Percentiles rank a stretch among this genome's conserved stretches.
Evolutionary conservation across 768 basidiomycete species (phyloP).

Genomic region (Chlorophyllum brunneum): DNA sequence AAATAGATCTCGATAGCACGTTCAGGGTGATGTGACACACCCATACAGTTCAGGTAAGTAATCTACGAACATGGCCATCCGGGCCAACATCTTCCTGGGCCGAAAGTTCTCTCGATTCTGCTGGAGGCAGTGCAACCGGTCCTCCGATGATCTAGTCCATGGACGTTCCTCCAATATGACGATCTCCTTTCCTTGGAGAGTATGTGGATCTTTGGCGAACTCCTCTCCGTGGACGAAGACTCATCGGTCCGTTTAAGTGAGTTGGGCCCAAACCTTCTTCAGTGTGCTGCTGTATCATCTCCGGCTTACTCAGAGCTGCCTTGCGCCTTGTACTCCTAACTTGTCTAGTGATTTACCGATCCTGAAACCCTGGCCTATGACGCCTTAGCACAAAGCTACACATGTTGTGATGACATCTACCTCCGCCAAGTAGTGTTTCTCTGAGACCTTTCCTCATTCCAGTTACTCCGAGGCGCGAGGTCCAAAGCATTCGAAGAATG

Average conservation of each 20-base stretch:
- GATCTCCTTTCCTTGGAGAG: conserved; percentile 9
- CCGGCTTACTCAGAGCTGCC: conserved; percentile 6
- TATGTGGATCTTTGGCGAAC: conserved; percentile 1
- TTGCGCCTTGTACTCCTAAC: not conserved
- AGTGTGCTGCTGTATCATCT: conserved; percentile 5
- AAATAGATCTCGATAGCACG: conserved; percentile 9
- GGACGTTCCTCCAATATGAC: conserved; percentile 8
- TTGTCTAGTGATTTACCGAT: conserved; percentile 8
- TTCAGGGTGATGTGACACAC: conserved; percentile 9
- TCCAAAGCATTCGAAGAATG: not conserved
- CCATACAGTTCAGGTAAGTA: conserved; percentile 9
- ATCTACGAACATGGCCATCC: conserved; percentile 5
- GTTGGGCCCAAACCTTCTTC: conserved; percentile 11
- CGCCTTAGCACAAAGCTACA: not conserved
- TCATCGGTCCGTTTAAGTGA: conserved; percentile 10
- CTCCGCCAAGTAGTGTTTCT: not conserved
- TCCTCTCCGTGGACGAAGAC: conserved; percentile 14
- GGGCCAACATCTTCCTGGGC: conserved; percentile 2
- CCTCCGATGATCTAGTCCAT: conserved; percentile 11
- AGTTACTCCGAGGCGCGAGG: conserved; percentile 12
- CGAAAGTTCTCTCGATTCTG: conserved; percentile 5
- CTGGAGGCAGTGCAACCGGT: conserved; percentile 11
- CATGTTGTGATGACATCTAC: conserved; percentile 9
- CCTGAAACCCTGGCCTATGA: not conserved
- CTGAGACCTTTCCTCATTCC: not conserved